phyloP scores from a whole-genome alignment of 73 alveolate species.

The Symbiodinium natans region DNA sequence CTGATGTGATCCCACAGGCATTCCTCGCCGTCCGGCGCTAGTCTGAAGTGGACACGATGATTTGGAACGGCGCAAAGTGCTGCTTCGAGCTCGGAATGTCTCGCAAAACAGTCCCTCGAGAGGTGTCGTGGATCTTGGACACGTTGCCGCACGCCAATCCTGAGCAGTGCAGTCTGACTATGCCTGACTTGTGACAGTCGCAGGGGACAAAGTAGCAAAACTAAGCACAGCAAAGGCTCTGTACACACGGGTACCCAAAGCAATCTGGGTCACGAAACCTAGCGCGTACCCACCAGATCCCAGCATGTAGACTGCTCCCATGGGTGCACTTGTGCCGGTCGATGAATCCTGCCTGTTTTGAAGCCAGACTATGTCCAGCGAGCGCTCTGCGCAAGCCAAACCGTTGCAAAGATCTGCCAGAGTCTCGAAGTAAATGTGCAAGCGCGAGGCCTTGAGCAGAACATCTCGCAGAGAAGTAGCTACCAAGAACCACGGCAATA shows the following conservation, averaged over 20 bases:
- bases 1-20: conserved; percentile 33
- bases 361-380: conserved; percentile 67
- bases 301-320: too few species aligned
- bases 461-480: neutral
- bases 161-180: neutral
- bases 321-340: too few species aligned
- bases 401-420: conserved; percentile 44
- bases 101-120: conserved; percentile 47
- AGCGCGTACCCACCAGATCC: neutral
- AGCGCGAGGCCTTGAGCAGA: conserved; percentile 1
- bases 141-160: conserved; percentile 57
- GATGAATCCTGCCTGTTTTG: conserved; percentile 44
- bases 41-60: neutral
- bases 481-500: neutral
- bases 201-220: neutral
- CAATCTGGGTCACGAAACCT: conserved; percentile 81
- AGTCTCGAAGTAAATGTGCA: conserved; percentile 32
- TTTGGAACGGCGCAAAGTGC: too few species aligned
- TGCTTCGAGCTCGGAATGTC: too few species aligned
- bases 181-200: too few species aligned
- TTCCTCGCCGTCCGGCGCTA: neutral
- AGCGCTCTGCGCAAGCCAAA: conserved; percentile 22
- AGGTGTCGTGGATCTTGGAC: conserved; percentile 73
- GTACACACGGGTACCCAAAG: conserved; percentile 88
- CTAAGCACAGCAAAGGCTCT: neutral